A percentile compares a stretch with the other conserved stretches of the same genome.
Evolutionary conservation across 1,284 basidiomycete species (phyloP).

Genomic region (Cryptococcus wingfieldii): DNA sequence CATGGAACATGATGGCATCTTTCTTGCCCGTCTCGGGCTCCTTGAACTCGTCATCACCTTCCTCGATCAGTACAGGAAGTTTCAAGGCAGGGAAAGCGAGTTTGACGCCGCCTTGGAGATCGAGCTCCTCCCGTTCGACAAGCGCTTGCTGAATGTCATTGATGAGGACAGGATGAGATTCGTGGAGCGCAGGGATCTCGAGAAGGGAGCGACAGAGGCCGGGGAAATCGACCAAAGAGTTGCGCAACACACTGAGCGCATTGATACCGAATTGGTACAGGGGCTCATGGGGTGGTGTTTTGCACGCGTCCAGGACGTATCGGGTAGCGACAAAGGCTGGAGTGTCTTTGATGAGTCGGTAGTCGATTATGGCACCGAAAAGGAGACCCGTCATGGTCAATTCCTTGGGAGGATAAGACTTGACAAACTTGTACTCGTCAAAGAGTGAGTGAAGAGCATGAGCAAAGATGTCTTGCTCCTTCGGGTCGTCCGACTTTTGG

Average conservation of each 20-base stretch:
- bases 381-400: conserved; percentile 93
- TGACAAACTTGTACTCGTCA: conserved; percentile 99
- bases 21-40: conserved; percentile 80
- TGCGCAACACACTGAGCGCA: conserved; percentile 83
- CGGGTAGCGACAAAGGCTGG: conserved; percentile 95
- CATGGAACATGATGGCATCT: conserved; percentile 94
- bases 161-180: conserved; percentile 81
- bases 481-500: conserved; percentile 74
- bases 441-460: conserved; percentile 99
- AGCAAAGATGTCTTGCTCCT: conserved; percentile 94
- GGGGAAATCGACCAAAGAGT: conserved; percentile 86
- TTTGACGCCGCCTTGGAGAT: conserved; percentile 52
- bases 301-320: conserved; percentile 91
- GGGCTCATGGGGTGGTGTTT: conserved; percentile 75
- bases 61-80: conserved; percentile 47
- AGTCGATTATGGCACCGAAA: conserved; percentile 93
- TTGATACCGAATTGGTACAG: conserved; percentile 95
- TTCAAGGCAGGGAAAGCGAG: conserved; percentile 48
- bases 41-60: conserved; percentile 57
- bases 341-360: conserved; percentile 88
- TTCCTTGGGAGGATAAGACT: conserved; percentile 90
- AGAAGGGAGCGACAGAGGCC: conserved; percentile 86
- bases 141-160: conserved; percentile 69
- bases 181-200: conserved; percentile 79
- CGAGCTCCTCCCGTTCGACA: conserved; percentile 46